phyloP scores from a whole-genome alignment of 1,284 basidiomycete species.

The Cutaneotrichosporon dermatis region DNA sequence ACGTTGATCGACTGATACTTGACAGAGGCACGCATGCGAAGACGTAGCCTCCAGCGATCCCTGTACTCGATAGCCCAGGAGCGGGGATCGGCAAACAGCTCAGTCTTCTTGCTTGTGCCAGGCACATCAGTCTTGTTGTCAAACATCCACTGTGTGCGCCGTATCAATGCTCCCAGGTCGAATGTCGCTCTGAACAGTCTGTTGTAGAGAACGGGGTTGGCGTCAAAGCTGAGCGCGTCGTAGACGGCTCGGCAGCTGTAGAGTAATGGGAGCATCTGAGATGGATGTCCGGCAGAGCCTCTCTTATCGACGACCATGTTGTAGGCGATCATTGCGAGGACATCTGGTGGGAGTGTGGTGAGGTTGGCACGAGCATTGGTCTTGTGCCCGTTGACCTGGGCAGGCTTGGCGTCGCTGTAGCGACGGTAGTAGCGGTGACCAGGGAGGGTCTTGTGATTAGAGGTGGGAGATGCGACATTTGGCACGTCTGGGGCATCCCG shows the following conservation, averaged over 20 bases:
- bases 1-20: slow-evolving; percentile 29
- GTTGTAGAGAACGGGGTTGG: slow-evolving; percentile 48
- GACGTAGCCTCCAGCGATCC: slow-evolving; percentile 36
- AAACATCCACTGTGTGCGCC: slow-evolving; percentile 42
- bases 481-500: slow-evolving; percentile 12
- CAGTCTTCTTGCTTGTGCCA: slow-evolving; percentile 13
- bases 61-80: slow-evolving; percentile 44
- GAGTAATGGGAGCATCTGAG: slow-evolving; percentile 34
- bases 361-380: slow-evolving; percentile 7
- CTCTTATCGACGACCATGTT: slow-evolving; percentile 28
- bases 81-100: slow-evolving; percentile 34
- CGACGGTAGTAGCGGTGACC: slow-evolving; percentile 3
- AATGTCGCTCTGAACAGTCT: slow-evolving; percentile 47
- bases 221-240: slow-evolving; percentile 37
- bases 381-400: not conserved
- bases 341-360: slow-evolving; percentile 23
- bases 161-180: slow-evolving; percentile 38
- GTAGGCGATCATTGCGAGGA: slow-evolving; percentile 30
- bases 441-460: not conserved
- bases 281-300: slow-evolving; percentile 24
- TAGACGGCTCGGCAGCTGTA: slow-evolving; percentile 34
- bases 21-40: slow-evolving; percentile 38
- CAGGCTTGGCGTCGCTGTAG: not conserved
- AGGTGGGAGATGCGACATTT: slow-evolving; percentile 8
- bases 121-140: slow-evolving; percentile 17